phyloP scores from a whole-genome alignment of 768 basidiomycete species.

The Strobilomyces confusus region DNA sequence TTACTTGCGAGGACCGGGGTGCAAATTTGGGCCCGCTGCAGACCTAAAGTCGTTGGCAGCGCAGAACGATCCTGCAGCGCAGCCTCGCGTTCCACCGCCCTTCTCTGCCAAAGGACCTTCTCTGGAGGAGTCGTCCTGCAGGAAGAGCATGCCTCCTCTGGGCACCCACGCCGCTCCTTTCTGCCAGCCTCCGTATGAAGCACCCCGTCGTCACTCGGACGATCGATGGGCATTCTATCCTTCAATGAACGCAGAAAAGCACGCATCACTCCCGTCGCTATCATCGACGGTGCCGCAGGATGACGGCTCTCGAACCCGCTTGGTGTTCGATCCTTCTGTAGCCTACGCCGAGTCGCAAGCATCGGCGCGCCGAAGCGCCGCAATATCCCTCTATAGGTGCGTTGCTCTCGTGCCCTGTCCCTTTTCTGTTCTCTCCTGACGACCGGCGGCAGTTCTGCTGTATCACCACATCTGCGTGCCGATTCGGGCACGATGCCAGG shows the following conservation, averaged over 20 bases:
- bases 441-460: conserved; percentile 42
- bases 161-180: conserved; percentile 16
- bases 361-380: conserved; percentile 13
- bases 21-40: not conserved
- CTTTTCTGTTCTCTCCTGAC: conserved; percentile 4
- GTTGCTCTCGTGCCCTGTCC: conserved; percentile 5
- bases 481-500: conserved; percentile 2
- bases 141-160: conserved; percentile 19
- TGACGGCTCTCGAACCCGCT: conserved; percentile 4
- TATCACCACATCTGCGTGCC: conserved; percentile 44
- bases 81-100: conserved; percentile 31
- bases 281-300: conserved; percentile 3
- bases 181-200: conserved; percentile 21
- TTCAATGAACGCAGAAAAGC: conserved; percentile 14
- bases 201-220: conserved; percentile 12
- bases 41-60: conserved; percentile 5
- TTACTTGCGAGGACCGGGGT: not conserved
- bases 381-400: conserved; percentile 57
- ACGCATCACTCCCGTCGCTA: conserved; percentile 15
- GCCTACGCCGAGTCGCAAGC: conserved; percentile 38
- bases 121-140: conserved; percentile 35
- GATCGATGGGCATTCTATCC: conserved; percentile 4
- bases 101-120: conserved; percentile 32
- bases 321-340: conserved; percentile 44
- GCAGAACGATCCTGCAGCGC: conserved; percentile 1